Conservation (phyloP, 345 rosid genomes). For the Melastoma malabathricum region DNA sequence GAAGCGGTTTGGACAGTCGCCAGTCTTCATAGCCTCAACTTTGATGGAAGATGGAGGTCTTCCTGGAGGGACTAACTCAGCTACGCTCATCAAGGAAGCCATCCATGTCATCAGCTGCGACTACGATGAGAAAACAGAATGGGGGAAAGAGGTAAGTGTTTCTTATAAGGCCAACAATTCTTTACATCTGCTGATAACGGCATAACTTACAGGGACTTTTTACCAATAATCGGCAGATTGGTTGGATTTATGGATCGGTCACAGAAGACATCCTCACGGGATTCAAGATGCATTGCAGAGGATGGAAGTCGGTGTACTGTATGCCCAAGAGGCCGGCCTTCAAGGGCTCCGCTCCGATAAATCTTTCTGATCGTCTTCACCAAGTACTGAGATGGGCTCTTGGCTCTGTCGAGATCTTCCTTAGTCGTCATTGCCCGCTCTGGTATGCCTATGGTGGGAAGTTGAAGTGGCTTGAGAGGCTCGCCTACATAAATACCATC, state of each 20-base stretch:
- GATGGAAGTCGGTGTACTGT: slow-evolving; percentile 89
- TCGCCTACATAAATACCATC: slow-evolving; percentile 73
- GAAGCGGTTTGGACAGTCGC: slow-evolving; percentile 82
- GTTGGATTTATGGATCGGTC: slow-evolving; percentile 98
- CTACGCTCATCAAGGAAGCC: slow-evolving; percentile 80
- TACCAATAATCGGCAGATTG: slow-evolving; percentile 39
- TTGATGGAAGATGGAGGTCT: slow-evolving; percentile 92
- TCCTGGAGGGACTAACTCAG: slow-evolving; percentile 75
- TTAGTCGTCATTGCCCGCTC: slow-evolving; percentile 87
- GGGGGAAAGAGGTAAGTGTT: slow-evolving; percentile 66
- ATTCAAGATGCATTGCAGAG: slow-evolving; percentile 91
- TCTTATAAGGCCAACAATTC: slow-evolving; percentile 1
- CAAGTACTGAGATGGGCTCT: slow-evolving; percentile 97
- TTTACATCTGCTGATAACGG: too few species aligned
- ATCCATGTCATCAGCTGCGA: slow-evolving; percentile 95
- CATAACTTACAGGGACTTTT: too few species aligned
- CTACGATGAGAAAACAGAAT: slow-evolving; percentile 79
- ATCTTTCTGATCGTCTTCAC: slow-evolving; percentile 76
- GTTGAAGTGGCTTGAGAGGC: slow-evolving; percentile 76
- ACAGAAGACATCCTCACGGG: too few species aligned
- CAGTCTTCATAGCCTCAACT: slow-evolving; percentile 84
- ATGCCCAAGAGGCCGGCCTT: slow-evolving; percentile 73
- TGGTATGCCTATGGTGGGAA: slow-evolving; percentile 85
- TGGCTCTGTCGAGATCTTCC: slow-evolving; percentile 80
- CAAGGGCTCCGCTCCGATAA: slow-evolving; percentile 44